A percentile compares a stretch with the other conserved stretches of the same genome.
Conservation (phyloP, 2,329 filamentous ascomycete genomes). For the Tolypocladium ovalisporum region DNA sequence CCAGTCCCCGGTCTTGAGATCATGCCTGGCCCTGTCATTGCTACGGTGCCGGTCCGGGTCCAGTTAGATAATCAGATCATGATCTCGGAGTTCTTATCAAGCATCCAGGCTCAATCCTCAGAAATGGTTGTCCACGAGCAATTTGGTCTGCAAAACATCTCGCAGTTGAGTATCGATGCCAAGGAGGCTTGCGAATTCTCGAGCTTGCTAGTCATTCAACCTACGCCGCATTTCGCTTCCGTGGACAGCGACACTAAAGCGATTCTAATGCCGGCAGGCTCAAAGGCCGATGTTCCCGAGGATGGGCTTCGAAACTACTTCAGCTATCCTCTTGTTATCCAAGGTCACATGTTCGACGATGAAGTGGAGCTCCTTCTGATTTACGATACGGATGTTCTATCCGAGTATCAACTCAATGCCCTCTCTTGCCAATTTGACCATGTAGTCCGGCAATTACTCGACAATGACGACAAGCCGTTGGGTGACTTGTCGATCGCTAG, state of each 20-base stretch:
- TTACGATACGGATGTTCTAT: neutral
- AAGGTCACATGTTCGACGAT: neutral
- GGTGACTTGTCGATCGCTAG: neutral
- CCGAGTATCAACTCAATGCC: neutral
- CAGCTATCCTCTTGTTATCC: neutral
- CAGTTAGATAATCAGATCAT: constrained; percentile 1
- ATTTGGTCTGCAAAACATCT: constrained; percentile 6
- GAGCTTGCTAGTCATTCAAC: constrained; percentile 7
- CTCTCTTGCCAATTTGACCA: neutral
- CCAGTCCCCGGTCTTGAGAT: neutral
- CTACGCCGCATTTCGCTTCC: neutral
- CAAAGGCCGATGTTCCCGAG: neutral
- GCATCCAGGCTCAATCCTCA: constrained; percentile 7
- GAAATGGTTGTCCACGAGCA: constrained; percentile 8
- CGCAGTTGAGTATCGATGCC: constrained; percentile 3
- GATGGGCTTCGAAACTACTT: neutral
- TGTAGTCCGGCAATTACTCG: neutral
- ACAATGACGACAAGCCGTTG: neutral
- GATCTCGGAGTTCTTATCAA: constrained; percentile 6
- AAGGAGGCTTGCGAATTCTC: constrained; percentile 5
- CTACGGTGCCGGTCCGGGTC: constrained; percentile 7
- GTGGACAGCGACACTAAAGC: neutral
- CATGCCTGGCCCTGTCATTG: neutral
- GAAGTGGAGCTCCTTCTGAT: neutral
- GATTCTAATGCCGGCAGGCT: neutral